Conservation (phyloP, 1,139 yeast species). For the Sugiyamaella castrensis region DNA sequence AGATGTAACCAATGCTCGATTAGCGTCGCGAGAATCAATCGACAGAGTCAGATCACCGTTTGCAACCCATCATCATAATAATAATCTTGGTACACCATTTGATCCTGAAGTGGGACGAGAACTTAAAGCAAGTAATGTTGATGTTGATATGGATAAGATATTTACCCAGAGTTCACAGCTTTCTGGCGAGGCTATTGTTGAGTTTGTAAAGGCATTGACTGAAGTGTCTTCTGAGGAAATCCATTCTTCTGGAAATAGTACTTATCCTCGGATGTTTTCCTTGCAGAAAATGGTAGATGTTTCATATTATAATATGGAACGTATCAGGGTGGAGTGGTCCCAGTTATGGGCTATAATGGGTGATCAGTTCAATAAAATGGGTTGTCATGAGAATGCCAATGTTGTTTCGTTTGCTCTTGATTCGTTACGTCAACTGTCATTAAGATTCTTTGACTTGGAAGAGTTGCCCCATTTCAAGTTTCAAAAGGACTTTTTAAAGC, state of each 20-base stretch:
- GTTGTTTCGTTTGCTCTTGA: conserved; percentile 91
- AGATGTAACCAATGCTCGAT: conserved; percentile 73
- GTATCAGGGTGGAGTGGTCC: conserved; percentile 96
- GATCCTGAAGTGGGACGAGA: conserved; percentile 56
- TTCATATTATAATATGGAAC: conserved; percentile 94
- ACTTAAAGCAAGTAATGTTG: conserved; percentile 71
- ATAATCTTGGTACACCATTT: conserved; percentile 25
- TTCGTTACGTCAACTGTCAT: conserved; percentile 86
- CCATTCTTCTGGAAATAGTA: conserved; percentile 79
- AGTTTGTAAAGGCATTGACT: conserved; percentile 81
- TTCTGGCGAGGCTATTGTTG: conserved; percentile 79
- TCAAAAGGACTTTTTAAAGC: conserved; percentile 89
- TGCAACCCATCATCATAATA: conserved; percentile 7
- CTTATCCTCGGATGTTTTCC: conserved; percentile 86
- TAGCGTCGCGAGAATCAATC: conserved; percentile 49
- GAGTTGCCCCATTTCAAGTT: conserved; percentile 94
- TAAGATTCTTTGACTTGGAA: conserved; percentile 88
- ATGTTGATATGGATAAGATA: conserved; percentile 80
- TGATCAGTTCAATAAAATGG: conserved; percentile 79
- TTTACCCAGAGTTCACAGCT: conserved; percentile 80
- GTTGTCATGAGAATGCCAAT: conserved; percentile 70
- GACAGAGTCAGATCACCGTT: conserved; percentile 29
- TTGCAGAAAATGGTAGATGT: conserved; percentile 95
- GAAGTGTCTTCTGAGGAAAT: conserved; percentile 89
- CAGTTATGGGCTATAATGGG: conserved; percentile 95